Percentiles rank a stretch among this genome's conserved stretches.
These are phyloP conservation scores for Gaertneriomyces semiglobifer DNA, from an alignment of 192 early-diverging fungal species.

Conservation along the genomic window DNA sequence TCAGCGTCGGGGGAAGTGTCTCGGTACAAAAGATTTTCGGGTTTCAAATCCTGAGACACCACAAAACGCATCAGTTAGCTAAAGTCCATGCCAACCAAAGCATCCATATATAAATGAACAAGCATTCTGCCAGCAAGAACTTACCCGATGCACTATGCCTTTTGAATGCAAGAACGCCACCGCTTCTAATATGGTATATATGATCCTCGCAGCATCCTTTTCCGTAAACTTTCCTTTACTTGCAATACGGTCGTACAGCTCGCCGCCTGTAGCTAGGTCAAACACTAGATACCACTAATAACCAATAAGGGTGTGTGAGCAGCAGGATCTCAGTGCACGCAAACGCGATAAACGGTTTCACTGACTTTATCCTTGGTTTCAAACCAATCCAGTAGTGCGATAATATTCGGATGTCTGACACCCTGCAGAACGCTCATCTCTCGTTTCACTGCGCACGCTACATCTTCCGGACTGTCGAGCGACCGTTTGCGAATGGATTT, in stretches of 20 bases:
- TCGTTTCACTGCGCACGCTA: slow-evolving; percentile 63
- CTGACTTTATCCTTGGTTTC: slow-evolving; percentile 45
- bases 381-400: slow-evolving; percentile 47
- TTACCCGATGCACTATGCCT: slow-evolving; percentile 79
- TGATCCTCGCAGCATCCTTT: slow-evolving; percentile 73
- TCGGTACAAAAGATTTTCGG: slow-evolving; percentile 52
- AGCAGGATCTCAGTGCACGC: neutral
- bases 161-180: slow-evolving; percentile 82
- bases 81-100: neutral
- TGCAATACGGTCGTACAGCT: slow-evolving; percentile 87
- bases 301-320: neutral
- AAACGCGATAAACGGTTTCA: no score
- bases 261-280: slow-evolving; percentile 76
- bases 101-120: neutral
- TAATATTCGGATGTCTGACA: slow-evolving; percentile 64
- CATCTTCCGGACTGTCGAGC: slow-evolving; percentile 60
- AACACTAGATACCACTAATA: slow-evolving; percentile 48
- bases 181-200: slow-evolving; percentile 72
- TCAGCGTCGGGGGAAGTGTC: slow-evolving; percentile 27
- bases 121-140: neutral
- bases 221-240: slow-evolving; percentile 66
- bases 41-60: slow-evolving; percentile 35
- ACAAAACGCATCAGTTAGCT: neutral
- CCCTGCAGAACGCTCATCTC: slow-evolving; percentile 68
- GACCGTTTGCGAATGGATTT: slow-evolving; percentile 74